Evolutionary conservation across 169 alveolate species (phyloP).

Genomic region (Ichthyophthirius multifiliis): DNA sequence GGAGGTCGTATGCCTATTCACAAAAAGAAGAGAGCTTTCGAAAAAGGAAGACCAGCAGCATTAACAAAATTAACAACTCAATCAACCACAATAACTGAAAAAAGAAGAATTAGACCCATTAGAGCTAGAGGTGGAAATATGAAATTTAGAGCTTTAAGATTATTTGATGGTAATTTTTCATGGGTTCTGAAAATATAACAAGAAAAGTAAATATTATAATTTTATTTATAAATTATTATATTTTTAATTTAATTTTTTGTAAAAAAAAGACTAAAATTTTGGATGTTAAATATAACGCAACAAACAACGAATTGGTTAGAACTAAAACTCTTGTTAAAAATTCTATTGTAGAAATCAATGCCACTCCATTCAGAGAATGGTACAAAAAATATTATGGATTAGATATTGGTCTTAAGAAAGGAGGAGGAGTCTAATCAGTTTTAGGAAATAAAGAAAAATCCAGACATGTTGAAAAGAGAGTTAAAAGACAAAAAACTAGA

Average conservation of each 20-base stretch:
- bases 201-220: not conserved
- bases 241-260: not conserved
- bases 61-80: conserved; percentile 95
- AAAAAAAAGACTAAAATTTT: conserved; percentile 91
- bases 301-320: conserved; percentile 99
- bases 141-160: conserved; percentile 96
- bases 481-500: conserved; percentile 71
- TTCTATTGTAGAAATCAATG: conserved; percentile 96
- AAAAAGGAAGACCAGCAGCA: conserved; percentile 98
- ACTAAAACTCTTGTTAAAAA: conserved; percentile 98
- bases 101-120: conserved; percentile 69
- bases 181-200: conserved; percentile 93
- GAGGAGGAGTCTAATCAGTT: conserved; percentile 28
- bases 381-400: conserved; percentile 88
- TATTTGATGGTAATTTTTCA: conserved; percentile 96
- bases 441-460: conserved; percentile 66
- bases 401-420: conserved; percentile 69
- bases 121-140: conserved; percentile 98
- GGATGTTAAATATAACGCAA: conserved; percentile 98
- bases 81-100: conserved; percentile 84
- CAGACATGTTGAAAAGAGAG: conserved; percentile 56
- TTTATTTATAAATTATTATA: no score
- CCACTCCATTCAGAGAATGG: conserved; percentile 98
- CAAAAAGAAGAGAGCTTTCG: conserved; percentile 98
- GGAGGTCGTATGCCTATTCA: conserved; percentile 99